phyloP scores from a whole-genome alignment of 352 stramenopile species.

The Pythium rishiriense region DNA sequence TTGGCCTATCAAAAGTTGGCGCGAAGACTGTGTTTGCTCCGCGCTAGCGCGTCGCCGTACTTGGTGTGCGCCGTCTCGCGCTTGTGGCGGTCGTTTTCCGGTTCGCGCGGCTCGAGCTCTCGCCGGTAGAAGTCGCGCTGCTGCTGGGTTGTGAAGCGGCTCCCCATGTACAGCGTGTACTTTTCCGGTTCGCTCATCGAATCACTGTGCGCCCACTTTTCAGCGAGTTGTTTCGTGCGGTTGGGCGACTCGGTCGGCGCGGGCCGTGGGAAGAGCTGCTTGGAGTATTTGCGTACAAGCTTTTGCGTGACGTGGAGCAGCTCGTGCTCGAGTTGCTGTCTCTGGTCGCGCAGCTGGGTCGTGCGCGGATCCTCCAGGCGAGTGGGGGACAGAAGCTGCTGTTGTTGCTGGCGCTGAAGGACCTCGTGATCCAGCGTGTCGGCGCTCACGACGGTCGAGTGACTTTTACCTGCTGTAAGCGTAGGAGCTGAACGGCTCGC shows the following conservation, averaged over 20 bases:
- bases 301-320: conserved; percentile 65
- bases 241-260: conserved; percentile 25
- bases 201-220: conserved; percentile 45
- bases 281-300: conserved; percentile 71
- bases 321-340: conserved; percentile 45
- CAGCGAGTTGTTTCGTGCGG: conserved; percentile 40
- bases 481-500: conserved; percentile 26
- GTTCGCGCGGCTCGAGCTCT: conserved; percentile 47
- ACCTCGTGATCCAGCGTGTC: conserved; percentile 17
- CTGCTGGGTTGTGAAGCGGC: conserved; percentile 55
- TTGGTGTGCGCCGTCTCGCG: conserved; percentile 59
- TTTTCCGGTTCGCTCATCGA: conserved; percentile 38
- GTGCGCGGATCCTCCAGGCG: conserved; percentile 26
- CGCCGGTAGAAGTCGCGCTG: conserved; percentile 65
- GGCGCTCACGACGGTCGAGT: neutral
- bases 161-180: conserved; percentile 57
- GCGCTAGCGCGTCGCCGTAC: conserved; percentile 64
- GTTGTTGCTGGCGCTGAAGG: neutral
- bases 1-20: conserved; percentile 59
- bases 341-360: conserved; percentile 31
- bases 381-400: neutral
- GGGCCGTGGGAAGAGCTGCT: conserved; percentile 41
- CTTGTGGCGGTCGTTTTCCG: conserved; percentile 45
- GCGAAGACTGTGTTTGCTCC: conserved; percentile 55
- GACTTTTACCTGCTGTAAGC: neutral